A percentile compares a stretch with the other conserved stretches of the same genome.
Evolutionary conservation across 2,329 filamentous ascomycete species (phyloP).

Genomic region (Oidium heveae): DNA sequence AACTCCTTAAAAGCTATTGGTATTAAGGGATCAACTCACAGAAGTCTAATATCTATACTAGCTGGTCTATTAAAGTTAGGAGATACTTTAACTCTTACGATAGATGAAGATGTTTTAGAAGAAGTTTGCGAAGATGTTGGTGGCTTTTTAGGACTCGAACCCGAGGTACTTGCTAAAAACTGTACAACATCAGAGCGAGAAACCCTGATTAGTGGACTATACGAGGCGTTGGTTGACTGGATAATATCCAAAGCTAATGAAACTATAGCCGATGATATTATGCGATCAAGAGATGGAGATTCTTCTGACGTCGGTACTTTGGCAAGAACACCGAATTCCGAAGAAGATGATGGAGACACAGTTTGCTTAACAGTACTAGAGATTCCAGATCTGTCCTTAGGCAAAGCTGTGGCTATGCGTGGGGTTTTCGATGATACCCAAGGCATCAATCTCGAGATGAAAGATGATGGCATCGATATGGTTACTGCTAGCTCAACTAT

Average conservation of each 20-base stretch:
- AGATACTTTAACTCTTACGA: conserved; percentile 60
- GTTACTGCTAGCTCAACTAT: conserved; percentile 53
- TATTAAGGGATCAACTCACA: conserved; percentile 64
- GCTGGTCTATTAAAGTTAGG: conserved; percentile 78
- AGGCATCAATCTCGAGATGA: conserved; percentile 95
- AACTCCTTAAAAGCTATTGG: conserved; percentile 71
- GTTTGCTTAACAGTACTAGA: conserved; percentile 79
- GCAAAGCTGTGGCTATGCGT: conserved; percentile 70
- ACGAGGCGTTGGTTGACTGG: conserved; percentile 89
- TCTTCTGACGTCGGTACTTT: conserved; percentile 37
- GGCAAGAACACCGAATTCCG: conserved; percentile 36
- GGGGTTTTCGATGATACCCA: conserved; percentile 79
- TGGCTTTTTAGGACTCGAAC: conserved; percentile 63
- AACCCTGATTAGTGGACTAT: conserved; percentile 61
- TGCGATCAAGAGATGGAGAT: conserved; percentile 35
- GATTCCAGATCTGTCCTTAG: conserved; percentile 52
- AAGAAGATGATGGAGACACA: conserved; percentile 53
- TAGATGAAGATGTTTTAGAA: conserved; percentile 67
- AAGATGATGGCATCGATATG: conserved; percentile 72
- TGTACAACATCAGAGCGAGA: conserved; percentile 67
- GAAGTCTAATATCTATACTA: conserved; percentile 64
- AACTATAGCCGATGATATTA: conserved; percentile 54
- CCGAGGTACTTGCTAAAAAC: conserved; percentile 53
- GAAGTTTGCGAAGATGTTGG: conserved; percentile 77
- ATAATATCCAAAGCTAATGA: conserved; percentile 73